Percentiles rank a stretch among this genome's conserved stretches.
These are phyloP conservation scores for Aspergillus bombycis DNA, from an alignment of 2,329 filamentous ascomycete genomes.

Conservation along the genomic window DNA sequence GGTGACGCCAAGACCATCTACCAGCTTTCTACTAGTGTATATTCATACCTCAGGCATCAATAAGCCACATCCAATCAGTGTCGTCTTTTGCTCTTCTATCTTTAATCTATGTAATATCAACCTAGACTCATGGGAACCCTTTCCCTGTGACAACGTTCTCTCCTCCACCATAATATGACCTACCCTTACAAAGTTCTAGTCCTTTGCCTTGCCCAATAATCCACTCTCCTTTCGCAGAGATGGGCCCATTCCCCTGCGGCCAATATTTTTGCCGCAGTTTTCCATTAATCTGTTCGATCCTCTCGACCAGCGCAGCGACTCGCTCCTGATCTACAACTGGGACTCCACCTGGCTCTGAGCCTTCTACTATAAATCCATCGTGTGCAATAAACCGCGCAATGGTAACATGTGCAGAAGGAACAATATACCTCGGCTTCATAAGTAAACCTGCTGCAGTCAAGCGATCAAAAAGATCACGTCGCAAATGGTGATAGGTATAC, in stretches of 20 bases:
- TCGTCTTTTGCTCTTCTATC: background rate
- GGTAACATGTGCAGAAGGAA: constrained; percentile 39
- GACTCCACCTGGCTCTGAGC: constrained; percentile 38
- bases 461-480: constrained; percentile 72
- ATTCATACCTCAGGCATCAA: constrained; percentile 24
- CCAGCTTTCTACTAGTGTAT: background rate
- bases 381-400: constrained; percentile 54
- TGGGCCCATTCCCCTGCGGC: constrained; percentile 52
- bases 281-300: constrained; percentile 75
- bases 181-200: constrained; percentile 73
- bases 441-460: constrained; percentile 65
- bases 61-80: background rate
- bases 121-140: constrained; percentile 44
- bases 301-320: constrained; percentile 66
- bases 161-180: constrained; percentile 86
- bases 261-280: constrained; percentile 75
- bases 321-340: constrained; percentile 51
- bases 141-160: constrained; percentile 63
- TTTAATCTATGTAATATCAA: background rate
- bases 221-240: constrained; percentile 70
- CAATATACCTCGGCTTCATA: constrained; percentile 79
- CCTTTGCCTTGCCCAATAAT: constrained; percentile 83
- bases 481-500: constrained; percentile 90
- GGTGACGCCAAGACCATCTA: constrained; percentile 24
- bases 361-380: constrained; percentile 54